Conservation (phyloP, 73 alveolate species). For the Tetrahymena elliotti region DNA sequence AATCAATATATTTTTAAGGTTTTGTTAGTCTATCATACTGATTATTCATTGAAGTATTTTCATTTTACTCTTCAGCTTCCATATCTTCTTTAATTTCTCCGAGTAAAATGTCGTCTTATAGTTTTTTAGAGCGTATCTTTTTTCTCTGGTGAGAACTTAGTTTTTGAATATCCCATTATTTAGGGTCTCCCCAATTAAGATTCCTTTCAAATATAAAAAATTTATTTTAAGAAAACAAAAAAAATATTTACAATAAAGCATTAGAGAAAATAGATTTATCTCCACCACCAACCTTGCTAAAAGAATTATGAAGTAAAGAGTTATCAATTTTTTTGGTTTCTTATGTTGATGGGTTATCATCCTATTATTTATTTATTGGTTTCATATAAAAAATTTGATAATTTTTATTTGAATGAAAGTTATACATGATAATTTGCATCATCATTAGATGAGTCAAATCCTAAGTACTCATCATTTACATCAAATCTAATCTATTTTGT, state of each 20-base stretch:
- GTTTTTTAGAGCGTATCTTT: neutral
- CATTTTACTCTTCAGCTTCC: neutral
- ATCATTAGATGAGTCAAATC: neutral
- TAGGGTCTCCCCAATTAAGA: neutral
- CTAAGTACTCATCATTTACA: neutral
- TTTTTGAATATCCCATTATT: neutral
- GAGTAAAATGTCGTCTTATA: neutral
- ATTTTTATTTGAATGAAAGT: neutral
- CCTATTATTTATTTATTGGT: neutral
- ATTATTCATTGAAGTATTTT: neutral
- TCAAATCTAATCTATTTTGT: neutral
- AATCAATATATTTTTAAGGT: neutral
- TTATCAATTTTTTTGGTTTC: neutral
- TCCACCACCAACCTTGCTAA: neutral
- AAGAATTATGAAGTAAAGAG: neutral
- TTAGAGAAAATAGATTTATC: neutral
- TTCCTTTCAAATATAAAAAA: neutral
- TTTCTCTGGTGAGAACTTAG: neutral
- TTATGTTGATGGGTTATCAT: neutral
- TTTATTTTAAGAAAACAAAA: neutral
- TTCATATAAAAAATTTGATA: too few relatives aligned
- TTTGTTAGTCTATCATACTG: neutral
- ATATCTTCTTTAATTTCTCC: neutral
- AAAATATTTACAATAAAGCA: neutral
- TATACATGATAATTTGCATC: neutral